Evolutionary conservation across 169 alveolate genomes (phyloP).

Genomic region (Hepatocystis sp.): DNA sequence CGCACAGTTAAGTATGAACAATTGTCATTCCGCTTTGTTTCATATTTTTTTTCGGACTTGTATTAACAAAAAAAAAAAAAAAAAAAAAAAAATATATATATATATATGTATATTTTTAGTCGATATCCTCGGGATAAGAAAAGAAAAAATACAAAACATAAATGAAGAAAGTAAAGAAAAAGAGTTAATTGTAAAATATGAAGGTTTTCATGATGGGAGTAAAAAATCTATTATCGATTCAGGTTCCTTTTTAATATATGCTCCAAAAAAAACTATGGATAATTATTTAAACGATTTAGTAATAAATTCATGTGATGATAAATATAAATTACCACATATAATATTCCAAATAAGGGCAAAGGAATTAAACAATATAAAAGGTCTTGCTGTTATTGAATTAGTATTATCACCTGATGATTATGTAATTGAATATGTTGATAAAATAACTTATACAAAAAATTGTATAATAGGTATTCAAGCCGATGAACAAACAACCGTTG

Average conservation of each 20-base stretch:
- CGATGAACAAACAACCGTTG: conserved; percentile 83
- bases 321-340: conserved; percentile 53
- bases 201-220: conserved; percentile 76
- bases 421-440: conserved; percentile 78
- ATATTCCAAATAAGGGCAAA: conserved; percentile 54
- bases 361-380: conserved; percentile 22
- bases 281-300: conserved; percentile 32
- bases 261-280: conserved; percentile 70
- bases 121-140: conserved; percentile 48
- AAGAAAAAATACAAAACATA: conserved; percentile 6
- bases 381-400: conserved; percentile 72
- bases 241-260: conserved; percentile 71
- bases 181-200: conserved; percentile 48
- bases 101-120: neutral
- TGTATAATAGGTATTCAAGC: conserved; percentile 82
- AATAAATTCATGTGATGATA: conserved; percentile 73
- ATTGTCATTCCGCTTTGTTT: too few species aligned
- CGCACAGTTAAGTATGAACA: too few species aligned
- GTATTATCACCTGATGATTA: conserved; percentile 84
- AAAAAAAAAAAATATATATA: neutral
- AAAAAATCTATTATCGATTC: conserved; percentile 55
- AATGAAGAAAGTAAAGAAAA: neutral
- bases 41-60: too few species aligned
- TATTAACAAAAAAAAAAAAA: neutral
- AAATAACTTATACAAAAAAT: conserved; percentile 23